phyloP scores from a whole-genome alignment of 768 basidiomycete genomes.

The Termitomyces sp. region DNA sequence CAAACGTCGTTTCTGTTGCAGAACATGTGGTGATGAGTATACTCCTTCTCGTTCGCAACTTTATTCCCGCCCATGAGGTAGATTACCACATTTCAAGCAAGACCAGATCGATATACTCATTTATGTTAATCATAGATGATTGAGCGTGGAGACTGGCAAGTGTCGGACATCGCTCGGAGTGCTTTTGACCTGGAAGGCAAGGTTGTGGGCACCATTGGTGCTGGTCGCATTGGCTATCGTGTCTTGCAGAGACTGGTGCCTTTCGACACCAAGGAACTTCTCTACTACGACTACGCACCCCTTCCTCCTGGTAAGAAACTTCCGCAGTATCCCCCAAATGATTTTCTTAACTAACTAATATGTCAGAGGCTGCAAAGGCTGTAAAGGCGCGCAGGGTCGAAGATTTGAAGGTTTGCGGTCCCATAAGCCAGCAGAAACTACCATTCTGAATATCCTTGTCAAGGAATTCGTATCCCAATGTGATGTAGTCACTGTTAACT shows the following conservation, averaged over 20 bases:
- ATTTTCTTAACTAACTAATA: not conserved
- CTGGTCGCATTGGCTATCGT: slow-evolving; percentile 77
- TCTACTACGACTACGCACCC: slow-evolving; percentile 84
- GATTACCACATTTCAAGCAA: slow-evolving; percentile 2
- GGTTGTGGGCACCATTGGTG: slow-evolving; percentile 87
- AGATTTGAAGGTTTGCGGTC: slow-evolving; percentile 57
- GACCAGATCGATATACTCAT: not conserved
- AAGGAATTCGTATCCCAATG: slow-evolving; percentile 39
- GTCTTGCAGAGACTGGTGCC: slow-evolving; percentile 74
- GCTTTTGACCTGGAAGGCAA: slow-evolving; percentile 89
- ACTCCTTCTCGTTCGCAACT: slow-evolving; percentile 87
- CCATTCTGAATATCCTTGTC: not conserved
- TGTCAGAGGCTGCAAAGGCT: slow-evolving; percentile 53
- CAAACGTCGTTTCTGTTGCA: slow-evolving; percentile 87
- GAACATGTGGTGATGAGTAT: slow-evolving; percentile 92
- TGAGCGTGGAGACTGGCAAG: slow-evolving; percentile 81
- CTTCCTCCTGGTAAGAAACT: slow-evolving; percentile 48
- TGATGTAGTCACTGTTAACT: slow-evolving; percentile 83
- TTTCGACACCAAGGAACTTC: slow-evolving; percentile 85
- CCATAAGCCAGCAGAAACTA: not conserved
- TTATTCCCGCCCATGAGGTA: slow-evolving; percentile 80
- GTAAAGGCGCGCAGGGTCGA: slow-evolving; percentile 71
- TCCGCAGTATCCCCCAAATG: not conserved
- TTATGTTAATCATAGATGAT: slow-evolving; percentile 48
- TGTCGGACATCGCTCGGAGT: slow-evolving; percentile 74